Evolutionary conservation across 148 eudicot species (phyloP), one percentile per base, ranked within the genome.

Genomic region (Beta vulgaris): DNA sequence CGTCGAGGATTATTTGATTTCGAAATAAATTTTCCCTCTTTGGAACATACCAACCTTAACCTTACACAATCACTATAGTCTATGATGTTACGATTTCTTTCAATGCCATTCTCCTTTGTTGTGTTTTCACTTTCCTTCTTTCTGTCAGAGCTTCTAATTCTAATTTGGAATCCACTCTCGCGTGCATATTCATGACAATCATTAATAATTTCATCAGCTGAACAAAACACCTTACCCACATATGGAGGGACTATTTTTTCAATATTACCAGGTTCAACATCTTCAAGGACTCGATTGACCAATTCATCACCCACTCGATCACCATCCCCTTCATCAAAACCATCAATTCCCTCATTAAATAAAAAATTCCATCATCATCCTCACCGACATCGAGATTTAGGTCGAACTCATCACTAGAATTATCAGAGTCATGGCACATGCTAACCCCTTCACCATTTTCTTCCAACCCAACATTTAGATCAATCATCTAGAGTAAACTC

Each of bases 251-350:
- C 11, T 54, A 16, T 15, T 48, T 48, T 48, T 48, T 48, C 53
- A 48, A 48, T 21, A 16, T 1, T 11, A 11, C 5, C 53, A 14
- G 21, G 53, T 48, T 48, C 53, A 48, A 16, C 2, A 14, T 48
- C 53, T 6, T 48, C 18, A 16, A 48, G 53, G 0, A 53, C 8
- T 53, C n/a, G 9, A 53, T 21, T 53, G 58, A 53, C 28, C 26
- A 53, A 53, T 53, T 53, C 28, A n/a, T 53, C 58, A 53, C 58
- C 28, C 58, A 53, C 58, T 26, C 58, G 21, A 53, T 53, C 58
- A 53, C 58, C 8, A 53, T 53, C 58, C 58, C 58, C 58, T 53
- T 53, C n/a, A 53, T 53, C 58, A 53, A 53, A 18, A n/a, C n/a
- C 58, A 53, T 53, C 58, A 53, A 19, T 26, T 53, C 26, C 58